A percentile compares a stretch with the other conserved stretches of the same genome.
phyloP scores from a whole-genome alignment of 345 rosid species.

The Xanthoceras sorbifolium region DNA sequence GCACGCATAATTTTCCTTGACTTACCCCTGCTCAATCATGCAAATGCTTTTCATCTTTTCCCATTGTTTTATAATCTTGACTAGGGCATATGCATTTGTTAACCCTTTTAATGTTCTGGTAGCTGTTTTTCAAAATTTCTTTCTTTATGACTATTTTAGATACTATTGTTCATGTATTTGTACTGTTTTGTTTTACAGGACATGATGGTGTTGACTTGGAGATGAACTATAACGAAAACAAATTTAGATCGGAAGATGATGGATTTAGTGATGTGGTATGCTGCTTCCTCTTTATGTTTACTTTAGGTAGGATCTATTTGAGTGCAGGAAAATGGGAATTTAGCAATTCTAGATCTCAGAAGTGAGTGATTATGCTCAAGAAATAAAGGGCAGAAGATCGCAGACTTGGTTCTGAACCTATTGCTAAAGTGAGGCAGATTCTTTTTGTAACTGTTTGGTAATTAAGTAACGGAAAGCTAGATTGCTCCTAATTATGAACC shows the following conservation, averaged over 20 bases:
- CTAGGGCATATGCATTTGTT: neutral
- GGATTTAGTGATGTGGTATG: conserved; percentile 76
- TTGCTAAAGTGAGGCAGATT: neutral
- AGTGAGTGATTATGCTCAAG: neutral
- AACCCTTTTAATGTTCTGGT: neutral
- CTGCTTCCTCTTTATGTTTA: neutral
- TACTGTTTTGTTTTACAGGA: conserved; percentile 25
- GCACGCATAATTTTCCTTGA: too few relatives aligned
- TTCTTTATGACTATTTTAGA: neutral
- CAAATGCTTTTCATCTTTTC: too few relatives aligned
- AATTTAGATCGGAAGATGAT: conserved; percentile 62
- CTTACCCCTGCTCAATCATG: too few relatives aligned
- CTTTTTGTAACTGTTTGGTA: neutral
- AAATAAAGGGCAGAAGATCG: neutral
- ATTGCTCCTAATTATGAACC: neutral
- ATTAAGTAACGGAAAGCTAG: neutral
- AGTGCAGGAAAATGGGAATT: neutral
- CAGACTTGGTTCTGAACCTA: neutral
- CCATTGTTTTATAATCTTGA: neutral
- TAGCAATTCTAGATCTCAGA: neutral
- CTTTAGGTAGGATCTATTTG: neutral
- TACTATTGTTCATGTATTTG: neutral
- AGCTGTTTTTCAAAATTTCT: neutral
- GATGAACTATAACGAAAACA: conserved; percentile 70
- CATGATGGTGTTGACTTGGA: conserved; percentile 84